Evolutionary conservation across 768 basidiomycete species (phyloP), one percentile per base, ranked within the genome.

Genomic region (Candolleomyces aberdarensis): DNA sequence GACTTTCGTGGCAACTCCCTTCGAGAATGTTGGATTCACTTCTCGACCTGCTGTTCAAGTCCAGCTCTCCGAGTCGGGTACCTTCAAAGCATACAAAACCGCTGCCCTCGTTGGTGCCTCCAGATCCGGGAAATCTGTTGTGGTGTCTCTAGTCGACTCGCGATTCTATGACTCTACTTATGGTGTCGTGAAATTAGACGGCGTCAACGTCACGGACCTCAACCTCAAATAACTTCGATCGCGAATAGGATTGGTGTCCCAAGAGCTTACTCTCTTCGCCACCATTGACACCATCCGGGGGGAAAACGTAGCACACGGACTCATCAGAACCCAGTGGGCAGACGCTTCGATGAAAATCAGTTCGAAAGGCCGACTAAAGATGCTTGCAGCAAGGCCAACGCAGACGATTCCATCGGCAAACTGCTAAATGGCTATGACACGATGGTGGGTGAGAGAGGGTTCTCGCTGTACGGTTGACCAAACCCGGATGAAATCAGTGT

Each of bases 401-500:
- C 92, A 0, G 89, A 96, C 65, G 88, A 86, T n/a, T 96, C 95
- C 72, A 87, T 96, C 64, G 78, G 77, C 60, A 91, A 91, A 67
- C 75, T 96, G 4, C 92, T 93, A 0, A 71, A 85, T n/a, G 91
- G 91, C 1, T 96, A 95, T 67, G 88, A 94, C 44, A 96, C 93
- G 9, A 79, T 92, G 78, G 92, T 94, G 29, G 93, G 92, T 39
- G 93, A 96, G 72, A 85, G 91, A 58, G 93, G 93, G 1, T 92
- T 94, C 80, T 75, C 94, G 39, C 76, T 94, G 1, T 89, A 86
- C 39, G 92, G 93, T 60, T n/a, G n/a, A n/a, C n/a, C n/a, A n/a
- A n/a, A n/a, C n/a, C n/a, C n/a, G 92, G 92, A n/a, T 92, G 93
- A 75, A 94, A 94, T 72, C 86, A 96, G 69, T 90, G 94, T 68